Evolutionary conservation across 2,329 filamentous ascomycete genomes (phyloP), one percentile per base, ranked within the genome.

Genomic region (Calycina herbarum): DNA sequence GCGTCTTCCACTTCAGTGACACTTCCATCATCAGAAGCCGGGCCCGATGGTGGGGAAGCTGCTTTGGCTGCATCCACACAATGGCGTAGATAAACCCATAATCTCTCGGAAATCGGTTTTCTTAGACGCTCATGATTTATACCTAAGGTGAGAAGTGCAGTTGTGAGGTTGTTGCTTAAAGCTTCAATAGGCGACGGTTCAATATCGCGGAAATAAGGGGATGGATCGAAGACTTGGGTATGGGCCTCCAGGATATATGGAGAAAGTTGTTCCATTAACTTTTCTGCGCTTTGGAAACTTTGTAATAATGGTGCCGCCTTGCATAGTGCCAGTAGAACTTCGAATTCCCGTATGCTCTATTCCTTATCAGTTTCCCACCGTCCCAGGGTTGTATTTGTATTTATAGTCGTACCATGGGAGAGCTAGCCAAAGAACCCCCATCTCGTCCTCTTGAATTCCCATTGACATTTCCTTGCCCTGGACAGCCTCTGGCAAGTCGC

Each of bases 131-230:
- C 81, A 76, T 94, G 91, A 63, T 88, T 89, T 59, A 86, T 84
- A 1, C 93, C 94, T 27, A 99, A 81, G 0, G 89, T 86, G n/a
- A 99, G 83, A 6, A 98, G 81, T 5, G 94, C 94, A 5, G 86
- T 86, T 0, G 93, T 90, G 48, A 99, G 85, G 72, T 92, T 88
- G 73, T 89, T 89, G 2, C 92, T 89, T 38, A 98, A 82, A 1
- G 89, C 85, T 78, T 98, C 94, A 82, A 93, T 95, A 24, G 96
- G 94, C 3, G 92, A 96, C 1, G 93, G 93, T 67, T 94, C 89
- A 75, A 97, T 86, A 71, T 87, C 88, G 71, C 90, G 89, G 71
- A 97, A 90, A 77, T 91, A 92, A 0, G 93, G 92, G 62, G 94
- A 96, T 4, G 89, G 83, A 8, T 87, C 84, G 73, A 98, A 92